Percentiles rank a stretch among this genome's conserved stretches.
Evolutionary conservation across 371 early-diverging fungal genomes (phyloP).

Genomic region (Coemansia sp.): DNA sequence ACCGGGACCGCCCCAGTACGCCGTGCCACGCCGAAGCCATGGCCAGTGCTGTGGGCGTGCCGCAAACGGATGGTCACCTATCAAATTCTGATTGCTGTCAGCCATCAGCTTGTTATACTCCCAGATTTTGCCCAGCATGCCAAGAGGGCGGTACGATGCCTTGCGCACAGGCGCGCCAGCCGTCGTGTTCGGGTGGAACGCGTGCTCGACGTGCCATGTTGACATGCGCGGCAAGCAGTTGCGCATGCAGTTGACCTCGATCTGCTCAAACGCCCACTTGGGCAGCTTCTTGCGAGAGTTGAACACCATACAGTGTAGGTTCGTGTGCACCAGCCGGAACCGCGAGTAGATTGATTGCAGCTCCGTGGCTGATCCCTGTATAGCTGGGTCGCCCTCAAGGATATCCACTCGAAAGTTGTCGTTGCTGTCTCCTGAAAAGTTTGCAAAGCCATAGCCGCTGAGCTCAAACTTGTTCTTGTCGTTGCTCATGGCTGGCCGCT

Average conservation of each 20-base stretch:
- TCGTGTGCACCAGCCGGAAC: constrained; percentile 73
- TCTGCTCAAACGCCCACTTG: constrained; percentile 97
- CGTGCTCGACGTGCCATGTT: constrained; percentile 58
- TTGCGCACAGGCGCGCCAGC: constrained; percentile 9
- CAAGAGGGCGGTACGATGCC: constrained; percentile 26
- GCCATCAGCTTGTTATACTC: constrained; percentile 83
- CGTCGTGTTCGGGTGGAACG: constrained; percentile 16
- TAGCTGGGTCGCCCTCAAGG: constrained; percentile 57
- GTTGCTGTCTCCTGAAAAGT: constrained; percentile 59
- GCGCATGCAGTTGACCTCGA: constrained; percentile 83
- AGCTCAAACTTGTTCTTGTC: constrained; percentile 85
- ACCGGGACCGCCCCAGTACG: constrained; percentile 76
- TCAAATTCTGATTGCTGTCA: constrained; percentile 70
- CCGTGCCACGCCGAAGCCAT: constrained; percentile 77
- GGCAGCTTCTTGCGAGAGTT: constrained; percentile 80
- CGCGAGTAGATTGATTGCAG: constrained; percentile 64
- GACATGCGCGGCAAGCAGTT: constrained; percentile 62
- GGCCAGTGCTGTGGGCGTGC: constrained; percentile 84
- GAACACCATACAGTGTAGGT: constrained; percentile 71
- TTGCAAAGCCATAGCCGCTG: constrained; percentile 61
- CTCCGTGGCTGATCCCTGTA: constrained; percentile 53
- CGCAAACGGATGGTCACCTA: constrained; percentile 82
- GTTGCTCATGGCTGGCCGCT: constrained; percentile 80
- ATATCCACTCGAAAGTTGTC: constrained; percentile 74
- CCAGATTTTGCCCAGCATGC: constrained; percentile 72